Evolutionary conservation across 148 eudicot genomes (phyloP), one percentile per base, ranked within the genome.

Genomic region (Camellia japonica): DNA sequence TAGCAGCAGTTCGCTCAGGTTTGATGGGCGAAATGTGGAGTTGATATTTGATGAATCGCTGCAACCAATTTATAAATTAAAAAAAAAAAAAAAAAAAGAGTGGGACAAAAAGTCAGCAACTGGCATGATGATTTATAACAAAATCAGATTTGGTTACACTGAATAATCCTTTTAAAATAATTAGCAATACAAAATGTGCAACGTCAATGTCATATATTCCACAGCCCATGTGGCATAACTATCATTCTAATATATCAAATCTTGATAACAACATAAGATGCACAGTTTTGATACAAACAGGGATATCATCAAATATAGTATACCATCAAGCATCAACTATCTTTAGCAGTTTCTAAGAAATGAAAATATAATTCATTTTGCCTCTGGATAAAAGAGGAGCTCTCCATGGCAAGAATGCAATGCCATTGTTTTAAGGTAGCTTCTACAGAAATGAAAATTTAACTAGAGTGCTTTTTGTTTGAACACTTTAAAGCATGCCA

Each of bases 1-100:
- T 96, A 10, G 97, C 64, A 4, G 94, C 87, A 64, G 88, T 78
- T 81, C 90, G 84, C 68, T 94, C 97, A 14, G 87, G 87, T 84
- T 85, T 91, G 79, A 68, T 75, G 15, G 99, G 84, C 46, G 94
- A 85, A 68, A 96, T 82, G 69, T 90, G 87, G 71, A 96, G 98
- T 87, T 90, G 94, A 76, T 90, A 89, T 82, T 85, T 92, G 87
- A 96, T 92, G 83, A 96, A 96, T 86, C 99, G 90, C 99, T 96
- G 98, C n/a, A 68, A 84, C 52, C 76, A 79, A 59, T 49, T 49
- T 58, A 23, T 23, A 23, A 23, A 23, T 23, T 23, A 0, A 23
- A 23, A 23, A 23, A 23, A 23, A 14, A n/a, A 19, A 0, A 47
- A 14, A 49, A 73, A 58, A 73, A 52, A 52, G 62, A 13, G 14